Evolutionary conservation across 2,329 filamentous ascomycete genomes (phyloP).

Genomic region (Paecilomyces dactylethromorphus): DNA sequence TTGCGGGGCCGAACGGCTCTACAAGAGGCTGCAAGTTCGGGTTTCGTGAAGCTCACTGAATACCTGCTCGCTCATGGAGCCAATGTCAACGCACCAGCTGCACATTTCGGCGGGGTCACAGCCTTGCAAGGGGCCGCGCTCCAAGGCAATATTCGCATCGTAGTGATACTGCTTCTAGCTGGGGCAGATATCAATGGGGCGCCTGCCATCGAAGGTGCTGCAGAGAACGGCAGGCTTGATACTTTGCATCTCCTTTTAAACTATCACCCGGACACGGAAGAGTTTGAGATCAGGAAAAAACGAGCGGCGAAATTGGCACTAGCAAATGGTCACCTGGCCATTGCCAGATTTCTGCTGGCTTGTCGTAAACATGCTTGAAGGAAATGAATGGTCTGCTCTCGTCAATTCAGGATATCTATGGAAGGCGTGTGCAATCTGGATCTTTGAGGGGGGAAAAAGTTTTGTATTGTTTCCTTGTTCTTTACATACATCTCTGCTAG

Average conservation of each 20-base stretch:
- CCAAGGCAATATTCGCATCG: slow-evolving; percentile 11
- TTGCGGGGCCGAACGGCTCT: slow-evolving; percentile 9
- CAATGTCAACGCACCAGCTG: slow-evolving; percentile 10
- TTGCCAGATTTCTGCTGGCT: slow-evolving; percentile 8
- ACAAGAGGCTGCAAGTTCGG: slow-evolving; percentile 6
- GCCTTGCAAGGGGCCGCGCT: slow-evolving; percentile 18
- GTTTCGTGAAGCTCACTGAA: slow-evolving; percentile 7
- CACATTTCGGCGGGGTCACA: slow-evolving; percentile 8
- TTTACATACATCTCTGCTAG: too few species aligned
- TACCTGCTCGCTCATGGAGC: slow-evolving; percentile 12
- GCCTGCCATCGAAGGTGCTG: slow-evolving; percentile 20
- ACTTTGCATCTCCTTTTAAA: slow-evolving; percentile 19
- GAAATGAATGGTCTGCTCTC: not conserved
- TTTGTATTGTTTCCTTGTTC: too few species aligned
- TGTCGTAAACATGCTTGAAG: not conserved
- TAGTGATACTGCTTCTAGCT: slow-evolving; percentile 10
- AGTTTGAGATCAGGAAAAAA: slow-evolving; percentile 7
- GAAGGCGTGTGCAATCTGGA: too few species aligned
- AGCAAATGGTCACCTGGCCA: slow-evolving; percentile 8
- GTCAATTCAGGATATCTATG: too few species aligned
- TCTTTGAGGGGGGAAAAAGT: too few species aligned
- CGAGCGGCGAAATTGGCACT: slow-evolving; percentile 6
- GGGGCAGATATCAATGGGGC: slow-evolving; percentile 19
- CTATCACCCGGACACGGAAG: slow-evolving; percentile 11
- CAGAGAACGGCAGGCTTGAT: slow-evolving; percentile 22